Evolutionary conservation across 2,329 filamentous ascomycete genomes (phyloP), one percentile per base, ranked within the genome.

Genomic region (Leptographium radiaticola): DNA sequence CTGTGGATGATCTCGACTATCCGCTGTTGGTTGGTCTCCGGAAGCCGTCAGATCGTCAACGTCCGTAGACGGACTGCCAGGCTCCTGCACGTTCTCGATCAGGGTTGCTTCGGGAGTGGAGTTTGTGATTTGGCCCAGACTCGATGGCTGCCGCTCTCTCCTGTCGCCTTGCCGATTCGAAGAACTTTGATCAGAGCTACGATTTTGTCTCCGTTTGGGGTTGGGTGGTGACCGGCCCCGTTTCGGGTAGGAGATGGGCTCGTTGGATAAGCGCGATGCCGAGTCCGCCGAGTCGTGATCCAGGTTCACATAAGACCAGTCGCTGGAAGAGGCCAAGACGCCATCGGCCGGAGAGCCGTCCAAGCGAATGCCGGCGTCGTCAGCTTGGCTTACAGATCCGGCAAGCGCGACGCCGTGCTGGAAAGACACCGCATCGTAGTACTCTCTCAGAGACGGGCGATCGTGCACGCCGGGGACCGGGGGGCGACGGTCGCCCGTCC

Each of bases 201-300:
- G 9, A 11, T 25, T 7, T 33, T 31, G 18, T 20, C 20, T 74
- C 20, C 74, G 72, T 39, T 72, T 62, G 13, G 74, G 74, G 43
- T 75, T 77, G 0, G 76, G 75, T 1, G 76, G 76, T 30, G 77
- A 80, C 34, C 77, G 71, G 7, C 77, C 77, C 46, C 77, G 68
- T 12, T 67, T 68, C 7, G 74, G 72, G 58, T 72, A 75, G 59
- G 72, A 69, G 59, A 51, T 71, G 1, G 69, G 64, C 36, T 76
- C 73, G 18, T 73, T 67, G 4, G 67, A 64, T 57, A 63, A 63
- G 49, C 58, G 67, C 49, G 55, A 66, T 53, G 61, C 62, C 61
- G 63, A 63, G 45, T 70, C 67, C 45, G 66, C 65, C 55, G 68
- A 69, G 1, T 67, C 64, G 39, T 67, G 67, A 33, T 65, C 65